Evolutionary conservation across 2,329 filamentous ascomycete species (phyloP).

Genomic region (Hirsutella thompsonii): DNA sequence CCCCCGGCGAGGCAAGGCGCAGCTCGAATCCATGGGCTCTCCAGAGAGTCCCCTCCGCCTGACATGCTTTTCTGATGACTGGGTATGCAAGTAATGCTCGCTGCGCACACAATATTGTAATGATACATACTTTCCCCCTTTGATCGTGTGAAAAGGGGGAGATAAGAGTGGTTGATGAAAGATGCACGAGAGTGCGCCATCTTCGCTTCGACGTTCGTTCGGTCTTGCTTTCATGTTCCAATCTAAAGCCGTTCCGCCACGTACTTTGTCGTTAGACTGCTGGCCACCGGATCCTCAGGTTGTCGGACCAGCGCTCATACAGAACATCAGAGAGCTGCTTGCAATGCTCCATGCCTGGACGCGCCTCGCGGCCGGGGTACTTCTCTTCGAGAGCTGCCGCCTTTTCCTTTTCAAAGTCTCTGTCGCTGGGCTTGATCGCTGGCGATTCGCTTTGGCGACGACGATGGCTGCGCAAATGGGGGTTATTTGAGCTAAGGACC

Average conservation of each 20-base stretch:
- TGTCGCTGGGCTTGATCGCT: constrained; percentile 24
- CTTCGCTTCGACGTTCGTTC: neutral
- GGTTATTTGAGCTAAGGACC: constrained; percentile 68
- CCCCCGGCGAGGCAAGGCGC: neutral
- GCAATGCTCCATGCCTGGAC: constrained; percentile 79
- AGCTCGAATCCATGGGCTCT: neutral
- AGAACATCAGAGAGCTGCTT: constrained; percentile 82
- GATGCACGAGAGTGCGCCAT: neutral
- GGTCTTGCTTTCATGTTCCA: neutral
- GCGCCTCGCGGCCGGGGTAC: constrained; percentile 39
- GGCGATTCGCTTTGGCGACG: constrained; percentile 42
- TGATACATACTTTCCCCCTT: constrained; percentile 3
- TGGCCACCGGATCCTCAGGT: constrained; percentile 60
- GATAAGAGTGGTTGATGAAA: neutral
- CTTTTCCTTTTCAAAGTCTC: constrained; percentile 33
- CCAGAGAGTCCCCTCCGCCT: neutral
- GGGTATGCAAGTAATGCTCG: constrained; percentile 10
- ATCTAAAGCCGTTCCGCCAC: neutral
- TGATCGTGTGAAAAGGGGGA: constrained; percentile 4
- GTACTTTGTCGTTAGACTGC: constrained; percentile 15
- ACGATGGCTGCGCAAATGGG: constrained; percentile 69
- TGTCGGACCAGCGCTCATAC: constrained; percentile 82
- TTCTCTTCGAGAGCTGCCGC: constrained; percentile 34
- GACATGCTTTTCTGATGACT: constrained; percentile 7
- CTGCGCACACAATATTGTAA: constrained; percentile 8